A percentile compares a stretch with the other conserved stretches of the same genome.
Conservation (phyloP, 257 asterid species). For the Fraxinus cuspidata region DNA sequence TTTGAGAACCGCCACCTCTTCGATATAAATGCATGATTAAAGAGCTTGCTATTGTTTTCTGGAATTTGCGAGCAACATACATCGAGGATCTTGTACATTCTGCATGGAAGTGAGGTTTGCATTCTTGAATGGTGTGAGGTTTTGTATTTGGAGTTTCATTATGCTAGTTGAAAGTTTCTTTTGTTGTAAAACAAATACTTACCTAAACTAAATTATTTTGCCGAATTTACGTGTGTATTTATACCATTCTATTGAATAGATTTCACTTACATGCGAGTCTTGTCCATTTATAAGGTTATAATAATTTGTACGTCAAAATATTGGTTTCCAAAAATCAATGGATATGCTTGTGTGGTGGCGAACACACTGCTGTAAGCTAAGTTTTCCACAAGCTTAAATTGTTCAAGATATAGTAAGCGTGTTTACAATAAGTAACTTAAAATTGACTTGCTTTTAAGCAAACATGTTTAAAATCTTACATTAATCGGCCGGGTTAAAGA, state of each 20-base stretch:
- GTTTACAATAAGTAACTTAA: too few relatives aligned
- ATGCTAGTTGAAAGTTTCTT: constrained; percentile 17
- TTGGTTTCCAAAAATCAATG: not conserved
- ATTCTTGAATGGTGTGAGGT: constrained; percentile 7
- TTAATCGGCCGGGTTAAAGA: not conserved
- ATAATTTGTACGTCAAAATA: not conserved
- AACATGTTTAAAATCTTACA: too few relatives aligned
- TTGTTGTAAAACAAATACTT: constrained; percentile 18
- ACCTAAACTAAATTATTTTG: not conserved
- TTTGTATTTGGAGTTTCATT: constrained; percentile 14
- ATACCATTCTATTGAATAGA: not conserved
- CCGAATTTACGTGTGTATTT: not conserved
- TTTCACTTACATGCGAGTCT: not conserved
- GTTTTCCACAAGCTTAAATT: too few relatives aligned
- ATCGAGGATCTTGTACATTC: constrained; percentile 6
- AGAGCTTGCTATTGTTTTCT: constrained; percentile 10
- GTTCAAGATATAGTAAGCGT: too few relatives aligned
- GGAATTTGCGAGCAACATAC: constrained; percentile 8
- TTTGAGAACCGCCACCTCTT: not conserved
- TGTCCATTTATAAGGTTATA: not conserved
- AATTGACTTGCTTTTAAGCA: not conserved
- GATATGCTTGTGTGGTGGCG: too few relatives aligned
- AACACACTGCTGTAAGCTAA: too few relatives aligned
- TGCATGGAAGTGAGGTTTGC: constrained; percentile 14
- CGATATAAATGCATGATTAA: not conserved